phyloP scores from a whole-genome alignment of 768 basidiomycete species.

The Pulveroboletus sp. region DNA sequence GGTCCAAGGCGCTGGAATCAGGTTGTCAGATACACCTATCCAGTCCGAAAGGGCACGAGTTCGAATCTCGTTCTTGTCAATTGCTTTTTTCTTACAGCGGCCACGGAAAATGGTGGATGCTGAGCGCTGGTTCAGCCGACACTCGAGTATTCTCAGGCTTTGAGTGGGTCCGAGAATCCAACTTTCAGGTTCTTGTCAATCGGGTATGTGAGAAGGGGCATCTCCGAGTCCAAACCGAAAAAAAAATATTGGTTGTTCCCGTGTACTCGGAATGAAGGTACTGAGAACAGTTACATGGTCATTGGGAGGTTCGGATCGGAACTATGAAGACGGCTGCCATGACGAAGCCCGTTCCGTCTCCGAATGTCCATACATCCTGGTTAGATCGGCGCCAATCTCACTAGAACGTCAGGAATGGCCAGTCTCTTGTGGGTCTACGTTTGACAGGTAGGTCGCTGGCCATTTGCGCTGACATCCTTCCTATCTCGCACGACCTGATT shows the following conservation, averaged over 20 bases:
- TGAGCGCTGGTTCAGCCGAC: too few species aligned
- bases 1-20: conserved; percentile 59
- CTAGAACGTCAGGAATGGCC: not conserved
- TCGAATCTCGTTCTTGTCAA: conserved; percentile 38
- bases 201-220: too few species aligned
- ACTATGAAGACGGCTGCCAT: not conserved
- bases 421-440: not conserved
- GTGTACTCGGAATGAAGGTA: not conserved
- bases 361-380: not conserved
- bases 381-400: not conserved
- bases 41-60: conserved; percentile 33
- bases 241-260: too few species aligned
- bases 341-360: too few species aligned
- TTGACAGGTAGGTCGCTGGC: too few species aligned
- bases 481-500: too few species aligned
- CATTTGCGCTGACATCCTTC: too few species aligned
- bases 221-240: too few species aligned
- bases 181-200: too few species aligned
- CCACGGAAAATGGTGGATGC: too few species aligned
- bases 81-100: conserved; percentile 3
- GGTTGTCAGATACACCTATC: conserved; percentile 20
- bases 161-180: too few species aligned
- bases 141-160: too few species aligned
- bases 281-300: not conserved
- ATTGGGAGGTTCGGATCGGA: not conserved